Percentiles rank a stretch among this genome's conserved stretches.
These are phyloP conservation scores for Umbelopsis vinacea DNA, from an alignment of 192 early-diverging fungal genomes.

Conservation along the genomic window DNA sequence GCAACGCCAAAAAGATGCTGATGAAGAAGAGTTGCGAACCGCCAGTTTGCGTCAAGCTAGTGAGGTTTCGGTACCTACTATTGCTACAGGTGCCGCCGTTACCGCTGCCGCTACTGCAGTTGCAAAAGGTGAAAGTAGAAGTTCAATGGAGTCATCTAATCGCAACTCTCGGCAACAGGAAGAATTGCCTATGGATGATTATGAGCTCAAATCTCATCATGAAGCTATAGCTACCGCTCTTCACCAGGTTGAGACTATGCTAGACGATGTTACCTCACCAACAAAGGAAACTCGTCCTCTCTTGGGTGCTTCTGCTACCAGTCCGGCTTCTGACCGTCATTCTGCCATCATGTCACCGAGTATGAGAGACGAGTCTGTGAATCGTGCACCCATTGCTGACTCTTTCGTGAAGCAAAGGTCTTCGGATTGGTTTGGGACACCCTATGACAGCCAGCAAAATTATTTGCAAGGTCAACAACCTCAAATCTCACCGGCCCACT, in stretches of 20 bases:
- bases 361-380: background rate
- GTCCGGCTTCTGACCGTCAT: background rate
- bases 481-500: background rate
- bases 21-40: background rate
- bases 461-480: background rate
- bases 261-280: background rate
- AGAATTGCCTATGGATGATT: background rate
- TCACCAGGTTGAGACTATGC: background rate
- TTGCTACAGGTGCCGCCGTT: background rate
- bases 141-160: background rate
- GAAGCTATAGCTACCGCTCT: constrained; percentile 4
- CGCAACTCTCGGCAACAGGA: background rate
- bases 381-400: constrained; percentile 7
- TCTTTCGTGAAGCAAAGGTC: background rate
- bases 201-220: constrained; percentile 10
- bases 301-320: background rate
- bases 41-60: background rate
- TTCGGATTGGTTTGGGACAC: background rate
- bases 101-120: background rate
- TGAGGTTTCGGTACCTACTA: background rate
- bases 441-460: background rate
- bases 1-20: background rate
- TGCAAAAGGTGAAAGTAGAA: background rate
- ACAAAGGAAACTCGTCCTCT: background rate
- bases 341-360: background rate